phyloP scores from a whole-genome alignment of 306 rosid species.

The Casuarina equisetifolia region DNA sequence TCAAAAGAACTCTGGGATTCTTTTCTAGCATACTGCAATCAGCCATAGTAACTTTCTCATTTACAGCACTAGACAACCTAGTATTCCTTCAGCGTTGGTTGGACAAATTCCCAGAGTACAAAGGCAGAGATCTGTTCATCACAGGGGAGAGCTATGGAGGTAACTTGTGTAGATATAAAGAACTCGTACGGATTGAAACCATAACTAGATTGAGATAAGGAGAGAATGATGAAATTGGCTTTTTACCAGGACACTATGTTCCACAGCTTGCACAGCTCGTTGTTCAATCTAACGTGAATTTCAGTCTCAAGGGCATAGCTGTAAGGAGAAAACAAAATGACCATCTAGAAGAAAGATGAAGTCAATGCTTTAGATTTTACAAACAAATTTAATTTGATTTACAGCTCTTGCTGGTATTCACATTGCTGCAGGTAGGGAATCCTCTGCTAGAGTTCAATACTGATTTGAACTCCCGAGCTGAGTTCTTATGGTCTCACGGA shows the following conservation, averaged over 20 bases:
- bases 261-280: slow-evolving; percentile 78
- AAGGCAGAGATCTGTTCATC: slow-evolving; percentile 53
- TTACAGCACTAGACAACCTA: slow-evolving; percentile 64
- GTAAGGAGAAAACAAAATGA: slow-evolving; percentile 33
- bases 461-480: slow-evolving; percentile 59
- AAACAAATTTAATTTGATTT: not conserved
- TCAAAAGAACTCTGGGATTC: too few relatives aligned
- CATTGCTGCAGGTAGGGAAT: slow-evolving; percentile 60
- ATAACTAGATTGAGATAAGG: not conserved
- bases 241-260: slow-evolving; percentile 65
- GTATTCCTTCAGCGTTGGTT: slow-evolving; percentile 62
- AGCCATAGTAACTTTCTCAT: not conserved
- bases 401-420: not conserved
- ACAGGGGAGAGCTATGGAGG: slow-evolving; percentile 84
- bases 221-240: slow-evolving; percentile 2
- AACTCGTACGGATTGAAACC: not conserved
- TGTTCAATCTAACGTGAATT: slow-evolving; percentile 34
- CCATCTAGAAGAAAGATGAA: too few relatives aligned
- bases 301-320: slow-evolving; percentile 74
- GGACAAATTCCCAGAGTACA: slow-evolving; percentile 49
- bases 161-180: slow-evolving; percentile 4
- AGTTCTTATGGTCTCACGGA: slow-evolving; percentile 68
- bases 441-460: slow-evolving; percentile 65
- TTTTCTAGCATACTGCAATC: too few relatives aligned
- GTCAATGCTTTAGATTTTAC: too few relatives aligned